Evolutionary conservation across 805 yeast species (phyloP), one percentile per base, ranked within the genome.

Genomic region (Dipodascus albidus): DNA sequence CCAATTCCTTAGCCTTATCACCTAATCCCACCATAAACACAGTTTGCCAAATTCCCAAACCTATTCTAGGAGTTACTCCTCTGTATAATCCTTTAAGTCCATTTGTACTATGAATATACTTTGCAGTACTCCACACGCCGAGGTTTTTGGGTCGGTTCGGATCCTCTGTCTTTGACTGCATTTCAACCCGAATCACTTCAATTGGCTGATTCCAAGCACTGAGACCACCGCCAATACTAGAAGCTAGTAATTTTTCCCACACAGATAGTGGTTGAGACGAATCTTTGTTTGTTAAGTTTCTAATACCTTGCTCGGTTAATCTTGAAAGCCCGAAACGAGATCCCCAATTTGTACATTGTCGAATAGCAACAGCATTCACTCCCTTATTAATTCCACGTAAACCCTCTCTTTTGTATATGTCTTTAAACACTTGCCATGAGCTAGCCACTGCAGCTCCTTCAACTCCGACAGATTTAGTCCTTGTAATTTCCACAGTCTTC

Each of bases 261-360:
- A 93, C 87, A 57, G 74, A 70, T 61, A 93, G 78, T 64, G 81
- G 81, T 23, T 78, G 79, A 54, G 80, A 82, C 14, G 69, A 64
- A 19, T 72, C 70, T 69, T 86, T 85, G 52, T 82, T 82, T 22
- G 82, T 78, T 14, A 76, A 50, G 48, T 73, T 75, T 66, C 87
- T 82, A 63, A 93, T 88, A 2, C 72, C 74, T 61, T 87, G 91
- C 75, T 93, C 99, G 24, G 96, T 95, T 64, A 90, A 77, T 67
- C 99, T 80, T 2, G 96, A 78, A 42, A 93, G 77, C 38, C 98
- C 99, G 64, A 90, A 91, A 67, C 99, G 80, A 19, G 97, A 89
- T 52, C 99, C 99, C 99, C 99, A 93, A 72, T 93, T 93, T 61
- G 98, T 91, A 87, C 88, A 85, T 70, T 93, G 99, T 74, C 99